These are phyloP conservation scores for Pseudocercospora cruenta DNA, from an alignment of 2,329 filamentous ascomycete genomes.

Conservation along the genomic window DNA sequence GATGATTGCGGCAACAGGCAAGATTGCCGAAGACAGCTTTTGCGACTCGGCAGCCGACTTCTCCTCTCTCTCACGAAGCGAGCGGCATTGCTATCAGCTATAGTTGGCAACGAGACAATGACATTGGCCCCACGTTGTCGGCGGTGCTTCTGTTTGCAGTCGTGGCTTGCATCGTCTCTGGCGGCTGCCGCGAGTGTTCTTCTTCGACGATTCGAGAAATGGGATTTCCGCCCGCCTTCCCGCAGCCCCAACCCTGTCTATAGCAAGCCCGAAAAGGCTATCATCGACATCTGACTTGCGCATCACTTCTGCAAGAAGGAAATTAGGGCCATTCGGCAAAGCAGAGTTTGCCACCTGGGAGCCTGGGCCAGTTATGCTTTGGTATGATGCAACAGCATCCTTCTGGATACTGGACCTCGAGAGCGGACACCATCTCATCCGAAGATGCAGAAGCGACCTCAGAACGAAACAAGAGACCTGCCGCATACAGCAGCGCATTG, in stretches of 20 bases:
- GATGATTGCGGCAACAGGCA: neutral
- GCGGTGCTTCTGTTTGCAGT: slow-evolving; percentile 12
- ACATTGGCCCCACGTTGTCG: neutral
- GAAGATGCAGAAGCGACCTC: neutral
- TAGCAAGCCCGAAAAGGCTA: slow-evolving; percentile 18
- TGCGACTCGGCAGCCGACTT: neutral
- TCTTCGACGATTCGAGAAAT: slow-evolving; percentile 12
- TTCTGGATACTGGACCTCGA: slow-evolving; percentile 4
- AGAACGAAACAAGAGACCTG: neutral
- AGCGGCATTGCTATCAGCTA: neutral
- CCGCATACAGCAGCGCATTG: slow-evolving; percentile 5
- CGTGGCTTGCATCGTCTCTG: neutral
- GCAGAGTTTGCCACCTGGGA: slow-evolving; percentile 2
- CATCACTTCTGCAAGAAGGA: slow-evolving; percentile 6
- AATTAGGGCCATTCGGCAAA: neutral
- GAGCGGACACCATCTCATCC: neutral
- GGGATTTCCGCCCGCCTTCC: slow-evolving; percentile 4
- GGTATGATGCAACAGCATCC: slow-evolving; percentile 4
- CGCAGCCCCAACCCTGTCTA: slow-evolving; percentile 12
- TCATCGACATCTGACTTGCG: slow-evolving; percentile 22
- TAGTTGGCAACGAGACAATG: neutral
- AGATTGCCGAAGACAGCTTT: neutral
- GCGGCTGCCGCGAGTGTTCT: slow-evolving; percentile 2
- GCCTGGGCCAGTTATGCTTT: neutral
- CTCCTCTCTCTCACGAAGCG: neutral